A percentile compares a stretch with the other conserved stretches of the same genome.
Conservation (phyloP, 2,329 filamentous ascomycete species). For the Dothistroma pini region DNA sequence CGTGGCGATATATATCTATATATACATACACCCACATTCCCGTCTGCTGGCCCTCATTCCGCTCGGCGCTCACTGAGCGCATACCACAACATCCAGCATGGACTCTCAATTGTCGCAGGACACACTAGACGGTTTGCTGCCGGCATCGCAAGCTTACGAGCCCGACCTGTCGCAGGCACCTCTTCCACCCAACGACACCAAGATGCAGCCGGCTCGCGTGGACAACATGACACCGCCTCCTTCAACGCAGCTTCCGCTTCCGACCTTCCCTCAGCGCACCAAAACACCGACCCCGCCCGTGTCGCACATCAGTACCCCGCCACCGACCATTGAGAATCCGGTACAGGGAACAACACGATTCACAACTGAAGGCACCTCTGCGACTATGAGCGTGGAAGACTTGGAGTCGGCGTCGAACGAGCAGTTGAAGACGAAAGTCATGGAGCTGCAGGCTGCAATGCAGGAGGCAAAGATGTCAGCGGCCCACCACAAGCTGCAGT, state of each 20-base stretch:
- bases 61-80: background rate
- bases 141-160: conserved; percentile 22
- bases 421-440: conserved; percentile 53
- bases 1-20: background rate
- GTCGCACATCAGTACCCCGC: conserved; percentile 48
- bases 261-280: conserved; percentile 35
- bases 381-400: conserved; percentile 46
- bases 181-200: conserved; percentile 23
- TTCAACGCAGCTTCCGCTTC: conserved; percentile 55
- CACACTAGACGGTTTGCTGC: conserved; percentile 16
- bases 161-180: conserved; percentile 34
- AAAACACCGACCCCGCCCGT: conserved; percentile 51
- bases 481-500: conserved; percentile 86
- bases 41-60: background rate
- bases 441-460: conserved; percentile 51
- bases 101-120: conserved; percentile 12
- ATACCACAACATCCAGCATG: conserved; percentile 4
- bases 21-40: background rate
- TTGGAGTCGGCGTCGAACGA: conserved; percentile 51
- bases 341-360: conserved; percentile 17
- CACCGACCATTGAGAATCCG: conserved; percentile 38
- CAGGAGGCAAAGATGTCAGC: conserved; percentile 74
- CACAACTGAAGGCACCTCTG: conserved; percentile 16
- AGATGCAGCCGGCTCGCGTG: conserved; percentile 16
- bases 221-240: conserved; percentile 56